Evolutionary conservation across 2,329 filamentous ascomycete species (phyloP).

Genomic region (Fusarium palustre): DNA sequence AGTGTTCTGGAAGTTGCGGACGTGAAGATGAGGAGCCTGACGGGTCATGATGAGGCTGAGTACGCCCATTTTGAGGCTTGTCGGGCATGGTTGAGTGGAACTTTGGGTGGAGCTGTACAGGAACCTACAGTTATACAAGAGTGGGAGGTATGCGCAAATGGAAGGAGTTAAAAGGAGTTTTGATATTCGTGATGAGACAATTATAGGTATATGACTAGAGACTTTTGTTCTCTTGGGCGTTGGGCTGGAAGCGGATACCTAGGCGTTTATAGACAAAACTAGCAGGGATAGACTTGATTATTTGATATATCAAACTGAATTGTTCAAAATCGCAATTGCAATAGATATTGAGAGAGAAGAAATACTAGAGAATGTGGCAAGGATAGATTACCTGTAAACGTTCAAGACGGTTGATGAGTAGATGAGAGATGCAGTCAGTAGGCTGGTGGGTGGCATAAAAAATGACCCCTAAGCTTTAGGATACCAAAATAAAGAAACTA

Average conservation of each 20-base stretch:
- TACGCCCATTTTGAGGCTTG: slow-evolving; percentile 61
- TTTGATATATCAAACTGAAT: neutral
- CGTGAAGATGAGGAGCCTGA: slow-evolving; percentile 51
- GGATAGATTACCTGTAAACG: neutral
- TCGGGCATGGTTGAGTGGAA: slow-evolving; percentile 59
- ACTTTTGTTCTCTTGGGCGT: slow-evolving; percentile 16
- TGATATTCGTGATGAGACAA: neutral
- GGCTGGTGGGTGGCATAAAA: too few relatives aligned
- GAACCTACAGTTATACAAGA: slow-evolving; percentile 56
- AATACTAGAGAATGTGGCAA: neutral
- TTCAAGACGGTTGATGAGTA: neutral
- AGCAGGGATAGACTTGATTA: slow-evolving; percentile 6
- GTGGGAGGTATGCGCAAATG: slow-evolving; percentile 49
- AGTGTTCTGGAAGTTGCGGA: slow-evolving; percentile 62
- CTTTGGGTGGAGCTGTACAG: slow-evolving; percentile 51
- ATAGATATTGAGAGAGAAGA: neutral
- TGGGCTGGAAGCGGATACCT: slow-evolving; percentile 23
- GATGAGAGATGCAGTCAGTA: too few relatives aligned
- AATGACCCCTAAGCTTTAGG: too few relatives aligned
- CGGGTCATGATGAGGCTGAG: slow-evolving; percentile 48
- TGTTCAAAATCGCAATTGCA: neutral
- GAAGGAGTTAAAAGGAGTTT: neutral
- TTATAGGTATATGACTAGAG: neutral
- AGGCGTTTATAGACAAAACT: slow-evolving; percentile 6
- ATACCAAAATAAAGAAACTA: too few relatives aligned